Evolutionary conservation across 2,329 filamentous ascomycete genomes (phyloP), one percentile per base, ranked within the genome.

Genomic region (Sphaerulina vaccinii): DNA sequence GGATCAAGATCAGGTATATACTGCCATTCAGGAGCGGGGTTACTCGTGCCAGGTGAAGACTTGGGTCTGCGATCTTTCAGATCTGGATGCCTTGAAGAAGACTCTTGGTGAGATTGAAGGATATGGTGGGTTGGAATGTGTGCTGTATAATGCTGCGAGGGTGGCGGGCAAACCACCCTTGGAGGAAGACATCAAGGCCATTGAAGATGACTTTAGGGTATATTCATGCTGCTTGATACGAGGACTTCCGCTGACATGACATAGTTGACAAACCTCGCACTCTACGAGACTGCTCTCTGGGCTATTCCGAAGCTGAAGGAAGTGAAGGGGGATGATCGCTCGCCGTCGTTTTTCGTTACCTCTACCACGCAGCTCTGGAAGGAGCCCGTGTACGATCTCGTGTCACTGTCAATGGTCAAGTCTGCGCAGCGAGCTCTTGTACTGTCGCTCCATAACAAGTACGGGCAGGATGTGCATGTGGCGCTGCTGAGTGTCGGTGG

Each of bases 141-240:
- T 81, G 3, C 72, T 79, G 37, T 81, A 75, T 69, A 81, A 81
- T 56, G 77, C 78, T 0, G 79, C 78, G 2, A 65, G 75, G 0
- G 74, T 81, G 1, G 69, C 69, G 5, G 69, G 71, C 0, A 72
- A 70, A 19, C 64, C 69, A 2, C 66, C 77, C 1, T 62, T 80
- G 5, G 67, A 71, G 27, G 72, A 73, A 42, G 62, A 59, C 2
- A 68, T 75, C 1, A 66, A 72, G 37, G 73, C 76, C 13, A 73
- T 81, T 8, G 66, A 79, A 22, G 68, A 73, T 45, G 78, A 81
- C 50, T 75, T 80, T 47, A 74, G 72, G 62, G 77, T 79, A 61
- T 33, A 52, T 49, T n/a, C 32, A 9, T 33, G 5, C 32, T 43
- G 8, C 27, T 9, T 13, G 22, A 11, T 13, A 13, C n/a, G 22